A percentile compares a stretch with the other conserved stretches of the same genome.
Evolutionary conservation across 768 basidiomycete genomes (phyloP).

Genomic region (Neoboletus brunneissimus): DNA sequence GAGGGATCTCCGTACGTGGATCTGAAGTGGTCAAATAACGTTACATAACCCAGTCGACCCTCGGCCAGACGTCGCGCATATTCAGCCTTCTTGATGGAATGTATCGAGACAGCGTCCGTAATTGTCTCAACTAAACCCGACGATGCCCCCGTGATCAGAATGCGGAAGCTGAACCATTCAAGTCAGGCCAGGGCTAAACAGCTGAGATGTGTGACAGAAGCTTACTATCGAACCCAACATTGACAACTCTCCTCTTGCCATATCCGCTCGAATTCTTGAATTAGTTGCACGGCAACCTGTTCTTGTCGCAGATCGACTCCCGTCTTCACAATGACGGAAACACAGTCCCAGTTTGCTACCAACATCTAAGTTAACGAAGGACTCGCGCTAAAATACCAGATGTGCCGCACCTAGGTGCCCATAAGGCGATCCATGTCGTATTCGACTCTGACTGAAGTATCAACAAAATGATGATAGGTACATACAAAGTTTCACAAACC

Average conservation of each 20-base stretch:
- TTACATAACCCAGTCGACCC: slow-evolving; percentile 82
- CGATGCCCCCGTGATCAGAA: slow-evolving; percentile 87
- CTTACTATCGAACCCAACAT: slow-evolving; percentile 93
- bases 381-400: slow-evolving; percentile 3
- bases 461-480: slow-evolving; percentile 2
- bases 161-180: slow-evolving; percentile 73
- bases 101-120: slow-evolving; percentile 96
- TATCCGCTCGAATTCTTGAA: slow-evolving; percentile 88
- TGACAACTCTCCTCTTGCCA: slow-evolving; percentile 92
- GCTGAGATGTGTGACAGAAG: slow-evolving; percentile 5
- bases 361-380: slow-evolving; percentile 8
- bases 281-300: slow-evolving; percentile 93
- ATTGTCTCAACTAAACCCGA: slow-evolving; percentile 98
- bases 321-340: slow-evolving; percentile 98
- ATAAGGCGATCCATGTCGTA: slow-evolving; percentile 91
- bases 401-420: slow-evolving; percentile 76
- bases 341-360: slow-evolving; percentile 78
- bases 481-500: slow-evolving; percentile 38
- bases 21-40: slow-evolving; percentile 88
- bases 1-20: slow-evolving; percentile 86
- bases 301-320: slow-evolving; percentile 96
- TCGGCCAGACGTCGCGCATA: slow-evolving; percentile 85
- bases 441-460: slow-evolving; percentile 54
- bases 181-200: neutral
- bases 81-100: slow-evolving; percentile 99